Evolutionary conservation across 179 eudicot species (phyloP).

Genomic region (Camellia oleifera): DNA sequence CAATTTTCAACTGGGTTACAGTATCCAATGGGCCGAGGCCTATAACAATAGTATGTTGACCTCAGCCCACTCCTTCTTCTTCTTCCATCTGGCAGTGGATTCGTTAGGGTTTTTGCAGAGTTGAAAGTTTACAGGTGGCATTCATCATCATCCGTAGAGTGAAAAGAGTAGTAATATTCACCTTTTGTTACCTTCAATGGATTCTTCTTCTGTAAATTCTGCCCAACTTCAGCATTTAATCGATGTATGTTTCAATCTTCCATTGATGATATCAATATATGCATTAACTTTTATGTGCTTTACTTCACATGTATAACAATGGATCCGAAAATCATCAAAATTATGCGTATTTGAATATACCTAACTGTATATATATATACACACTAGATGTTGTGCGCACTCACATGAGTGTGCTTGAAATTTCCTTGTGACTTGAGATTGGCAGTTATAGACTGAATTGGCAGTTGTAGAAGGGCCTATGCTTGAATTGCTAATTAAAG

Average conservation of each 20-base stretch:
- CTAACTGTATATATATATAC: no score
- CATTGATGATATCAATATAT: not conserved
- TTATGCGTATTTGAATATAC: no score
- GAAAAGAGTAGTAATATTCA: not conserved
- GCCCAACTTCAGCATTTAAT: conserved; percentile 17
- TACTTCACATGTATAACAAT: not conserved
- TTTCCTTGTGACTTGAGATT: no score
- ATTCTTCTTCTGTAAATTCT: conserved; percentile 23
- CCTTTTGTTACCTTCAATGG: conserved; percentile 9
- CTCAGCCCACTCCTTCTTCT: not conserved
- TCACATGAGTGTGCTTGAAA: no score
- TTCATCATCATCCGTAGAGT: not conserved
- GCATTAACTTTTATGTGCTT: not conserved
- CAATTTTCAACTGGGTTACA: no score
- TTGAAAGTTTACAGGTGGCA: not conserved
- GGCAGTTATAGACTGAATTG: no score
- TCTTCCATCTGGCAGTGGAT: not conserved
- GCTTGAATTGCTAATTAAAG: no score
- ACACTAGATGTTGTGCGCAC: not conserved
- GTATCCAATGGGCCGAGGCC: not conserved
- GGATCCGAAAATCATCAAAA: not conserved
- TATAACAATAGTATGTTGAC: not conserved
- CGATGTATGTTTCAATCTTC: not conserved
- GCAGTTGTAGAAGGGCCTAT: no score
- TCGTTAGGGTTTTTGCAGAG: conserved; percentile 10